phyloP scores from a whole-genome alignment of 2,329 filamentous ascomycete species.

The Sphaerulina populicola region DNA sequence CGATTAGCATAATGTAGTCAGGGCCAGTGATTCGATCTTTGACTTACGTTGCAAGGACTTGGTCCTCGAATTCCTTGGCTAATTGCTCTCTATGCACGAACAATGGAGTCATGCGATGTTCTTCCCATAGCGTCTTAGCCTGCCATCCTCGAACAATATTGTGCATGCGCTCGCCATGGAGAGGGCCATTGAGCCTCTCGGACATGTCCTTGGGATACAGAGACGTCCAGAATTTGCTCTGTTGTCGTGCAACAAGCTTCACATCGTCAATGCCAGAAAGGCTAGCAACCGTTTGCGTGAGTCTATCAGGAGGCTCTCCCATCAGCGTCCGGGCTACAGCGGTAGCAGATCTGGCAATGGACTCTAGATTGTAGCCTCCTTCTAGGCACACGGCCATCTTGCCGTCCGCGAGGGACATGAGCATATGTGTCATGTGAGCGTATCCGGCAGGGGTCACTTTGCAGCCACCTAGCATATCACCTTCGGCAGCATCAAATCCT shows the following conservation, averaged over 20 bases:
- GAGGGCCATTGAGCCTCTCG: slow-evolving; percentile 26
- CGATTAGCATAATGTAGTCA: slow-evolving; percentile 12
- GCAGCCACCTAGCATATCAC: slow-evolving; percentile 86
- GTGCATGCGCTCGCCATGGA: slow-evolving; percentile 57
- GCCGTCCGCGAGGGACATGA: slow-evolving; percentile 86
- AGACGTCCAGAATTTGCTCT: slow-evolving; percentile 73
- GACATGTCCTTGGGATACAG: slow-evolving; percentile 58
- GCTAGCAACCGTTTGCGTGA: slow-evolving; percentile 43
- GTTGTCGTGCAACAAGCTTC: slow-evolving; percentile 49
- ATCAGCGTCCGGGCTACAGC: slow-evolving; percentile 88
- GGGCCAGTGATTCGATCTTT: not conserved
- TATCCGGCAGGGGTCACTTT: slow-evolving; percentile 88
- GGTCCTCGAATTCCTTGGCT: slow-evolving; percentile 26
- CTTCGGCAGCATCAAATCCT: slow-evolving; percentile 90
- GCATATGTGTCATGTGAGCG: slow-evolving; percentile 98
- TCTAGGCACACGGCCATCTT: slow-evolving; percentile 90
- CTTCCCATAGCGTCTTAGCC: slow-evolving; percentile 59
- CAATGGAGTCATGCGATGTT: slow-evolving; percentile 69
- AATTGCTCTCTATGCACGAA: slow-evolving; percentile 63
- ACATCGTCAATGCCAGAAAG: slow-evolving; percentile 49
- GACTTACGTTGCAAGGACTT: slow-evolving; percentile 30
- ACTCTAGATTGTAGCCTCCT: slow-evolving; percentile 87
- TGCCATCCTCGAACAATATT: slow-evolving; percentile 75
- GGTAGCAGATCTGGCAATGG: slow-evolving; percentile 85
- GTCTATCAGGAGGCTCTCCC: slow-evolving; percentile 74